Conservation (phyloP, 108 stramenopile genomes). For the Nitzschia putrida region DNA sequence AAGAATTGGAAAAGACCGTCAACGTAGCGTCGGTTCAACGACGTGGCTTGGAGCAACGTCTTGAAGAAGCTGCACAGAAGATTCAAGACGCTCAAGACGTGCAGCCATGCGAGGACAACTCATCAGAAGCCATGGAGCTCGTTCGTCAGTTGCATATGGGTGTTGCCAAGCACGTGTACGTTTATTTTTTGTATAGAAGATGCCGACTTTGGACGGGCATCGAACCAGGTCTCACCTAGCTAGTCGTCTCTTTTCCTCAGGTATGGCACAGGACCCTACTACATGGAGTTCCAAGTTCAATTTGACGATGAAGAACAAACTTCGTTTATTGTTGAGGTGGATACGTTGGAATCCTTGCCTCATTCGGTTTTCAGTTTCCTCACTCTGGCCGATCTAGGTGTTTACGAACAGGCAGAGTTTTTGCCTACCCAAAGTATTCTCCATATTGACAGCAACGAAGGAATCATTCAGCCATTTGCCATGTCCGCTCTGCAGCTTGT, state of each 20-base stretch:
- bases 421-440: constrained; percentile 22
- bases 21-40: constrained; percentile 1
- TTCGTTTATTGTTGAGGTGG: constrained; percentile 25
- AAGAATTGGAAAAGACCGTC: constrained; percentile 9
- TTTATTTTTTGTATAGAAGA: not conserved
- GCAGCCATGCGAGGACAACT: not conserved
- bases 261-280: constrained; percentile 14
- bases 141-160: constrained; percentile 5
- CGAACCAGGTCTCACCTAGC: not conserved
- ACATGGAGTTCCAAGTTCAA: constrained; percentile 7
- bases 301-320: not conserved
- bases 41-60: not conserved
- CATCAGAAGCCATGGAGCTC: not conserved
- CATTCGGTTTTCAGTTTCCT: constrained; percentile 33
- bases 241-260: not conserved
- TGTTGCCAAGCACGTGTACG: constrained; percentile 14
- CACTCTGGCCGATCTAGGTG: constrained; percentile 21
- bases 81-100: not conserved
- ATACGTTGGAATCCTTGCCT: constrained; percentile 15
- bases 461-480: not conserved
- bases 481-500: constrained; percentile 8
- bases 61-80: not conserved
- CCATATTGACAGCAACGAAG: constrained; percentile 12
- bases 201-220: not conserved
- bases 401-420: constrained; percentile 29